Evolutionary conservation across 2,329 filamentous ascomycete genomes (phyloP), one percentile per base, ranked within the genome.

Genomic region (Fusarium virguliforme): DNA sequence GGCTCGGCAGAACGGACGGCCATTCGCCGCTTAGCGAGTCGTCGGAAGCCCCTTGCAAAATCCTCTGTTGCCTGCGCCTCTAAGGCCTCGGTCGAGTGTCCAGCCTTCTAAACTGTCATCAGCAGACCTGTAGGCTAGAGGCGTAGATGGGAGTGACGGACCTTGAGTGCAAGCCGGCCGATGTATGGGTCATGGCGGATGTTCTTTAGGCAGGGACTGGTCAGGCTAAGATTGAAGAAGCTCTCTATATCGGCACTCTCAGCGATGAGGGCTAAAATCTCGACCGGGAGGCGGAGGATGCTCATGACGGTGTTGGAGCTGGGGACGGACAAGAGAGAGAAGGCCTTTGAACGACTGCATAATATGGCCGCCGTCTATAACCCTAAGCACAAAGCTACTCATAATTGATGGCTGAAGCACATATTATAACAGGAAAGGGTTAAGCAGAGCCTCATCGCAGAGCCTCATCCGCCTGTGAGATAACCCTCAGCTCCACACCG

Each of bases 1-100:
- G 92, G 92, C 32, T 84, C 80, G 6, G 89, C 90, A 28, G 83
- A 85, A 4, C 89, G 84, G 53, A 92, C 82, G 24, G 92, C 89
- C 57, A 87, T 79, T 58, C 87, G 85, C 54, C 90, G 84, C 75
- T 91, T 90, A 66, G 88, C 87, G 9, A 91, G 82, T 51, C 86
- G 83, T 22, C 88, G 85, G 22, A 94, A 71, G 6, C 62, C 74
- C 28, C 46, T 70, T 7, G 71, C 70, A 43, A 65, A 79, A n/a
- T 73, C 60, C 26, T 41, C 63, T 1, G 68, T 71, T 4, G 38
- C 56, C 24, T 70, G 60, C 8, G 68, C 74, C 56, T 71, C 69
- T 48, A 41, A 51, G 62, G 72, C 73, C 55, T 79, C 74, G 38
- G 63, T 41, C 6, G 73, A 76, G 41, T 70, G 74, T 2, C 43